Conservation (phyloP, 2,329 filamentous ascomycete genomes). For the Mycosphaerella arachidis region DNA sequence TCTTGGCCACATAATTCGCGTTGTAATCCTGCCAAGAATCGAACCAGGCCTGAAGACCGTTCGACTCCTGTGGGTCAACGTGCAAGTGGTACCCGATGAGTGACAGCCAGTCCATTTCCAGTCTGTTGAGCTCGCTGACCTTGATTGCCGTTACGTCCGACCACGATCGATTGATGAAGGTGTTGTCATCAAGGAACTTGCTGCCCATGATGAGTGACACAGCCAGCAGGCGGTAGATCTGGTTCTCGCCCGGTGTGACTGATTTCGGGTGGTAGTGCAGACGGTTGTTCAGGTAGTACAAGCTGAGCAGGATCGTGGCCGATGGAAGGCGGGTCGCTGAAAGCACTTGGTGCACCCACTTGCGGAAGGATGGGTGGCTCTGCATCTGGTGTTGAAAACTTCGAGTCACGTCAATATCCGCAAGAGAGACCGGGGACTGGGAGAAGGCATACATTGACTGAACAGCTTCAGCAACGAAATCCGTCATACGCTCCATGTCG, state of each 20-base stretch:
- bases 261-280: constrained; percentile 47
- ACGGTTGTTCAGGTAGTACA: constrained; percentile 82
- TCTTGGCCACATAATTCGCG: constrained; percentile 42
- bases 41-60: constrained; percentile 64
- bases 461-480: constrained; percentile 89
- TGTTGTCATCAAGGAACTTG: constrained; percentile 96
- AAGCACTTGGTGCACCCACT: constrained; percentile 86
- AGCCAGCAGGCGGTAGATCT: constrained; percentile 83
- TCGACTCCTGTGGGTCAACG: constrained; percentile 72
- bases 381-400: constrained; percentile 59
- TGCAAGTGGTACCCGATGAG: constrained; percentile 82
- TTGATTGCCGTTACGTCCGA: constrained; percentile 89
- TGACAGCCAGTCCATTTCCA: constrained; percentile 84
- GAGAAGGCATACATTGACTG: constrained; percentile 63
- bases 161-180: constrained; percentile 96
- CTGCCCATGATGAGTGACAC: constrained; percentile 80
- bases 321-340: constrained; percentile 85
- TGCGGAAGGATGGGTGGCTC: constrained; percentile 72
- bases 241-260: constrained; percentile 51
- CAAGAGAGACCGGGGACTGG: constrained; percentile 51
- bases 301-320: constrained; percentile 82
- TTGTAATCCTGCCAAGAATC: constrained; percentile 64
- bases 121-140: constrained; percentile 74
- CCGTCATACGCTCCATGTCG: constrained; percentile 92
- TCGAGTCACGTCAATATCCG: constrained; percentile 60